Conservation (phyloP, 2,329 filamentous ascomycete species). For the Trichoderma brevicompactum region DNA sequence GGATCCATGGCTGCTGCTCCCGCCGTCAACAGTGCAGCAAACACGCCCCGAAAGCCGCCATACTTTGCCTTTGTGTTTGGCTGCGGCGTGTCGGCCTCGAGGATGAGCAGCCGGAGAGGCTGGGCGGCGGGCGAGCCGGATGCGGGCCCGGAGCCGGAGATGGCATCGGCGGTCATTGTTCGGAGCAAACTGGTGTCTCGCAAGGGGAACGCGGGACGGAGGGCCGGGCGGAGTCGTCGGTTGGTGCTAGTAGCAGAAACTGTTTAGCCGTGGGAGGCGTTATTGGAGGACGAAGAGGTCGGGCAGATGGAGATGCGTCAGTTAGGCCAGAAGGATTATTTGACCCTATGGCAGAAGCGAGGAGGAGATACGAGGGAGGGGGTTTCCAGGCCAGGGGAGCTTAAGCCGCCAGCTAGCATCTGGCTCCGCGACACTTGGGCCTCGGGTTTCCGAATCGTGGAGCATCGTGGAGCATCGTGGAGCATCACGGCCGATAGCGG, state of each 20-base stretch:
- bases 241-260: background rate
- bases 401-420: background rate
- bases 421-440: conserved; percentile 1
- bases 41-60: conserved; percentile 73
- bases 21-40: conserved; percentile 61
- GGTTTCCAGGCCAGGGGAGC: background rate
- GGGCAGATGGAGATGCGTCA: conserved; percentile 21
- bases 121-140: conserved; percentile 34
- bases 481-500: conserved; percentile 27
- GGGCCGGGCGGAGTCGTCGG: conserved; percentile 4
- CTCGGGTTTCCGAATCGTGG: conserved; percentile 22
- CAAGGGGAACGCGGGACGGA: background rate
- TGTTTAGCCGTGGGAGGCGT: background rate
- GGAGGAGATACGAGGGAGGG: conserved; percentile 13
- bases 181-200: background rate
- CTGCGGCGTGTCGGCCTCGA: conserved; percentile 84
- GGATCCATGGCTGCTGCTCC: conserved; percentile 54
- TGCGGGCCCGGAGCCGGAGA: conserved; percentile 26
- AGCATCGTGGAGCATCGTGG: conserved; percentile 28
- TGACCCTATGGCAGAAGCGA: background rate
- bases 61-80: conserved; percentile 66
- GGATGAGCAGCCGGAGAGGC: conserved; percentile 77
- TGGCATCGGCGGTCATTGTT: conserved; percentile 23
- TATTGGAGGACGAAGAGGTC: conserved; percentile 7
- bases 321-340: conserved; percentile 11